A percentile compares a stretch with the other conserved stretches of the same genome.
These are phyloP conservation scores for Cystobasidium ongulense DNA, from an alignment of 768 basidiomycete genomes.

Conservation along the genomic window DNA sequence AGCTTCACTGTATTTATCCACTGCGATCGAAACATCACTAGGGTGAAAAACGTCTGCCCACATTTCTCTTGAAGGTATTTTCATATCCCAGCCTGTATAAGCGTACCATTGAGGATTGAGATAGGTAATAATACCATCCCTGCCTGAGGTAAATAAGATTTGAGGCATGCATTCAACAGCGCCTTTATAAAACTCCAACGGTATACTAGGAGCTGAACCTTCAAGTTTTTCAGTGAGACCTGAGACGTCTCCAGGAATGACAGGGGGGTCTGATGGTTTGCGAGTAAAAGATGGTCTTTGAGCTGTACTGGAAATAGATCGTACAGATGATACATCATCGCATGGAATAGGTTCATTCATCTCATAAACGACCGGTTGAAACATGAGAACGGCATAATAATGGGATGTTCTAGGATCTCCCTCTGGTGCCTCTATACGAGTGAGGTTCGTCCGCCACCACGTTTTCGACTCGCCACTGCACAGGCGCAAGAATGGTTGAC, in stretches of 20 bases:
- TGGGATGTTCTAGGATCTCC: neutral
- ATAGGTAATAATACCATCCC: constrained; percentile 20
- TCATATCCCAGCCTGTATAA: constrained; percentile 21
- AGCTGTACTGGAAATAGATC: neutral
- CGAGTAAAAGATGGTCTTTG: constrained; percentile 2
- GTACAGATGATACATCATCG: neutral
- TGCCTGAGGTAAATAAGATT: constrained; percentile 11
- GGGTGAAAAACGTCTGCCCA: constrained; percentile 28
- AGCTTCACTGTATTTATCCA: constrained; percentile 3
- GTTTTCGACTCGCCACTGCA: neutral
- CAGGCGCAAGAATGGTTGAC: neutral
- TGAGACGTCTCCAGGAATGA: neutral
- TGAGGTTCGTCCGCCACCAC: neutral
- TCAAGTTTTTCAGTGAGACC: neutral
- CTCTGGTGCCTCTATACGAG: neutral
- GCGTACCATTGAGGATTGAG: constrained; percentile 27
- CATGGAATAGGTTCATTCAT: neutral
- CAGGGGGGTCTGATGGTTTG: neutral
- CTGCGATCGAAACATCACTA: constrained; percentile 3
- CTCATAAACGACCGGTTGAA: neutral
- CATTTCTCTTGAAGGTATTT: neutral
- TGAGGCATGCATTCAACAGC: constrained; percentile 25
- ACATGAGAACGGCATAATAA: constrained; percentile 15
- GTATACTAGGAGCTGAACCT: neutral
- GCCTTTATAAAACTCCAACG: constrained; percentile 12